Percentiles rank a stretch among this genome's conserved stretches.
Conservation (phyloP, 2,329 filamentous ascomycete species). For the Colletotrichum shisoi region DNA sequence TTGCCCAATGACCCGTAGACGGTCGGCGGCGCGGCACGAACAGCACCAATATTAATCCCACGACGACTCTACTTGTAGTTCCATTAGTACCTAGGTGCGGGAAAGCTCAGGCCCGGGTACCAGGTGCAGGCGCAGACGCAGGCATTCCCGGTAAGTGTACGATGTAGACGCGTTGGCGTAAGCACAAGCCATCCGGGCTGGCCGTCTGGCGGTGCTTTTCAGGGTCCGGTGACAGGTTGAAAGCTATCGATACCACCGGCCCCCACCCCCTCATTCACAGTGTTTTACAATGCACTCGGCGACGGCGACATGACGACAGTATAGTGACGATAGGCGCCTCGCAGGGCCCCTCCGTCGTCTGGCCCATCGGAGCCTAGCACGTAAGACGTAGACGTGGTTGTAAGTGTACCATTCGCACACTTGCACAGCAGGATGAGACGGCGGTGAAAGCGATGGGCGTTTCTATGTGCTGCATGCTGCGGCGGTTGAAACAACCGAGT, state of each 20-base stretch:
- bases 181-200: constrained; percentile 34
- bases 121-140: constrained; percentile 29
- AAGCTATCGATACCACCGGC: constrained; percentile 16
- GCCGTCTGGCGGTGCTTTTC: constrained; percentile 29
- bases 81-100: neutral
- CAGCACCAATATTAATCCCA: constrained; percentile 19
- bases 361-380: neutral
- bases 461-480: constrained; percentile 21
- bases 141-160: neutral
- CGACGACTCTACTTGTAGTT: constrained; percentile 26
- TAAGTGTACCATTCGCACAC: neutral
- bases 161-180: constrained; percentile 13
- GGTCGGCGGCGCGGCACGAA: constrained; percentile 13
- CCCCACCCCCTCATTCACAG: neutral
- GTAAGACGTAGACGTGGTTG: constrained; percentile 2
- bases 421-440: constrained; percentile 23
- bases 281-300: constrained; percentile 10
- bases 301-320: constrained; percentile 30
- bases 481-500: constrained; percentile 34
- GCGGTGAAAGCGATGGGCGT: constrained; percentile 34
- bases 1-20: constrained; percentile 21
- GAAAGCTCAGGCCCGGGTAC: constrained; percentile 17
- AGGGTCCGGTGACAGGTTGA: constrained; percentile 34
- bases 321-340: constrained; percentile 18
- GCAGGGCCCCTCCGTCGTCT: constrained; percentile 5